phyloP scores from a whole-genome alignment of 805 yeast species.

The Wickerhamiella parazyma region DNA sequence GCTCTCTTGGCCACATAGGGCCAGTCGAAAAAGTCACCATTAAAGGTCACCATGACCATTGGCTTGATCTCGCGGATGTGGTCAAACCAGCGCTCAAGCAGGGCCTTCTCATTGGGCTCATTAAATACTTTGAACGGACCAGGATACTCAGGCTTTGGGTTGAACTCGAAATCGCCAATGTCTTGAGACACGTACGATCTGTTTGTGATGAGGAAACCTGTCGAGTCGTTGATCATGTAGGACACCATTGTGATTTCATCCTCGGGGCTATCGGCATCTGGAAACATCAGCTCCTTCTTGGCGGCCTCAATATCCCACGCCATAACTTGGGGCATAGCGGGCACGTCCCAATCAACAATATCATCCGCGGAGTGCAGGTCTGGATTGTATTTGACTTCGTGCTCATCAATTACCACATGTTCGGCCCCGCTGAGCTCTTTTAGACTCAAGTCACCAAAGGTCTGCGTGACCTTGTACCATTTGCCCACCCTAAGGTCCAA shows the following conservation, averaged over 20 bases:
- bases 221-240: slow-evolving; percentile 90
- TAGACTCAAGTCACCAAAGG: slow-evolving; percentile 40
- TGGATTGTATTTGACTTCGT: slow-evolving; percentile 4
- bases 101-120: slow-evolving; percentile 69
- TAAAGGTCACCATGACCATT: slow-evolving; percentile 93
- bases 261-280: slow-evolving; percentile 53
- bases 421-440: slow-evolving; percentile 29
- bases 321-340: slow-evolving; percentile 33
- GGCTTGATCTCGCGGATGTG: slow-evolving; percentile 82
- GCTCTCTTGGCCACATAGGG: slow-evolving; percentile 92
- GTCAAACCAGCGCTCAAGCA: slow-evolving; percentile 67
- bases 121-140: slow-evolving; percentile 84
- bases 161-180: slow-evolving; percentile 92
- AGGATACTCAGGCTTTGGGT: slow-evolving; percentile 92
- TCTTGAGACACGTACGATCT: slow-evolving; percentile 89
- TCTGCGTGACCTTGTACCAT: slow-evolving; percentile 76
- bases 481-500: slow-evolving; percentile 72
- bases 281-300: slow-evolving; percentile 89
- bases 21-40: slow-evolving; percentile 99
- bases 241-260: slow-evolving; percentile 99
- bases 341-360: slow-evolving; percentile 8
- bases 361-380: slow-evolving; percentile 6
- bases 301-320: slow-evolving; percentile 98
- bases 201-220: slow-evolving; percentile 85
- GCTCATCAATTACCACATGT: slow-evolving; percentile 6